Evolutionary conservation across 2,329 filamentous ascomycete genomes (phyloP).

Genomic region (Penicillium griseofulvum): DNA sequence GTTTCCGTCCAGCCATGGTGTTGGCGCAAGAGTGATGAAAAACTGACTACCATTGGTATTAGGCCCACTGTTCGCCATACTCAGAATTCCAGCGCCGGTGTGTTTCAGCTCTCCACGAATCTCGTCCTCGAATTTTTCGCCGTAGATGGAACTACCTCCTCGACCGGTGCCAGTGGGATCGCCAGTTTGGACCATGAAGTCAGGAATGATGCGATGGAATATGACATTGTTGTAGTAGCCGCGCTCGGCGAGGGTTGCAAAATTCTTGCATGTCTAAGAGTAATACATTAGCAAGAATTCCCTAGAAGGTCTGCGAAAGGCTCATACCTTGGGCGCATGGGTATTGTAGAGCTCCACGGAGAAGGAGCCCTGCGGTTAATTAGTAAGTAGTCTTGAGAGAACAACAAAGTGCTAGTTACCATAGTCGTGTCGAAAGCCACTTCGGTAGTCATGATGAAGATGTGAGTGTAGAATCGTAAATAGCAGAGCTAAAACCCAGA

Average conservation of each 20-base stretch:
- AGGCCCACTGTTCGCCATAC: constrained; percentile 93
- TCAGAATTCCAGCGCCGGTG: constrained; percentile 87
- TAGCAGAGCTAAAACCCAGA: not conserved
- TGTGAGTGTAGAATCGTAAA: not conserved
- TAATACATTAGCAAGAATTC: constrained; percentile 15
- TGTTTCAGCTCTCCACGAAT: constrained; percentile 76
- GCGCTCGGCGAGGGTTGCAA: constrained; percentile 71
- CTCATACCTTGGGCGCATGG: constrained; percentile 70
- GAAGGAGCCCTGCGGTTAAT: constrained; percentile 66
- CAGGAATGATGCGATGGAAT: constrained; percentile 92
- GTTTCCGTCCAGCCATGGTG: constrained; percentile 94
- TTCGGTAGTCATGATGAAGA: constrained; percentile 65
- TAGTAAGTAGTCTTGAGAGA: constrained; percentile 8
- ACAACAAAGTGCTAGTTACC: constrained; percentile 49
- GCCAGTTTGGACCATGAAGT: constrained; percentile 95
- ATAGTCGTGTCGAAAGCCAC: constrained; percentile 82
- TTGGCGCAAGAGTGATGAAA: constrained; percentile 90
- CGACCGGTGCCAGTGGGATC: constrained; percentile 92
- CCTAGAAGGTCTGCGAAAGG: not conserved
- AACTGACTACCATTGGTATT: constrained; percentile 96
- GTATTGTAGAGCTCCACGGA: constrained; percentile 83
- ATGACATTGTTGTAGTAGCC: constrained; percentile 85
- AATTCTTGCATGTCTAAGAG: constrained; percentile 75
- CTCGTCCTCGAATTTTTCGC: constrained; percentile 92
- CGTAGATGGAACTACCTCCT: constrained; percentile 85